A percentile compares a stretch with the other conserved stretches of the same genome.
These are phyloP conservation scores for Solanum chilense DNA, from an alignment of 257 asterid species.

Conservation along the genomic window DNA sequence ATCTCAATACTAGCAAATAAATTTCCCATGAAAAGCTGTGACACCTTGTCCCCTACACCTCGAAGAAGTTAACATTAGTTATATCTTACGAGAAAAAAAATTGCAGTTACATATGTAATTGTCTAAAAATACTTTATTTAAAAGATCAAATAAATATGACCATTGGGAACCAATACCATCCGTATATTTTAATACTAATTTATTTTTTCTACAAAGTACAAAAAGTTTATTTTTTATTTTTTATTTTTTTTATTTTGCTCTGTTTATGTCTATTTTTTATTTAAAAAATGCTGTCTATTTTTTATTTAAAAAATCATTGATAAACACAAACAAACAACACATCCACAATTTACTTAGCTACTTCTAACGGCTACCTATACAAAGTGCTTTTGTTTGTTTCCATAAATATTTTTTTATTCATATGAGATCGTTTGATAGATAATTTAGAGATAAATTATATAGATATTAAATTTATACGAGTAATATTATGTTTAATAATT, in stretches of 20 bases:
- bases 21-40: background rate
- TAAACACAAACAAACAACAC: conserved; percentile 10
- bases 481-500: background rate
- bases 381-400: conserved; percentile 26
- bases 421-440: fast-evolving
- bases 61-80: background rate
- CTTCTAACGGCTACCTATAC: conserved; percentile 56
- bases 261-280: background rate
- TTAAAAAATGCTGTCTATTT: too few species aligned
- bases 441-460: background rate
- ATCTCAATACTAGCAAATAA: too few species aligned
- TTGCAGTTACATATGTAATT: background rate
- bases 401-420: background rate
- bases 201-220: conserved; percentile 13
- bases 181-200: conserved; percentile 10
- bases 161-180: conserved; percentile 46
- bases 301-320: background rate
- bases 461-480: background rate
- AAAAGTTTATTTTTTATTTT: background rate
- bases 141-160: conserved; percentile 19
- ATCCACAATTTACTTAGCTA: background rate
- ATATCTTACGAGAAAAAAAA: background rate
- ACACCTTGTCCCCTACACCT: background rate
- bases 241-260: background rate
- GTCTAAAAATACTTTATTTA: background rate